Evolutionary conservation across 345 rosid genomes (phyloP).

Genomic region (Salix caprea): DNA sequence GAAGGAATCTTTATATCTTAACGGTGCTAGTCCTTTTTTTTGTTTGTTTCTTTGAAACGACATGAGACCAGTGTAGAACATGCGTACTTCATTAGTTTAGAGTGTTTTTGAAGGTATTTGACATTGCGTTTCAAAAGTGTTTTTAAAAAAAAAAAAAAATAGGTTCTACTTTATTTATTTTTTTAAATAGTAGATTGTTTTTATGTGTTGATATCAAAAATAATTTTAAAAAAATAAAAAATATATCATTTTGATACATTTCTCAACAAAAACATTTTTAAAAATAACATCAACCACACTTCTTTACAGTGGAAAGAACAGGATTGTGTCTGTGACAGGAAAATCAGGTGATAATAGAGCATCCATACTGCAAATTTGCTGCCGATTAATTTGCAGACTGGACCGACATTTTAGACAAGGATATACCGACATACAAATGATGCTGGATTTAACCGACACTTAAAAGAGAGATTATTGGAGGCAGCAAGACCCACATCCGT

Average conservation of each 20-base stretch:
- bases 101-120: fast-evolving
- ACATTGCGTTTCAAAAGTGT: too few relatives aligned
- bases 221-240: too few relatives aligned
- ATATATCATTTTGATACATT: too few relatives aligned
- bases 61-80: too few relatives aligned
- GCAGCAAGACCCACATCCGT: background rate
- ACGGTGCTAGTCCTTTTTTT: too few relatives aligned
- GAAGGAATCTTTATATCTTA: background rate
- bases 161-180: too few relatives aligned
- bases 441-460: background rate
- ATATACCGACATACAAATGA: slow-evolving; percentile 1
- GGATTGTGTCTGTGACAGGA: background rate
- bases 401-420: slow-evolving; percentile 8
- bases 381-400: background rate
- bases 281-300: too few relatives aligned
- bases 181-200: too few relatives aligned
- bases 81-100: too few relatives aligned
- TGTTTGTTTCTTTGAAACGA: too few relatives aligned
- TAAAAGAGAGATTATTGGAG: background rate
- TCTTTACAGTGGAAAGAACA: background rate
- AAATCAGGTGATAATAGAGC: background rate
- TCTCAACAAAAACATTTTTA: fast-evolving
- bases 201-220: too few relatives aligned
- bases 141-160: too few relatives aligned
- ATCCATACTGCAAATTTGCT: background rate